phyloP scores from a whole-genome alignment of 169 alveolate species.

The Plasmodium fragile region DNA sequence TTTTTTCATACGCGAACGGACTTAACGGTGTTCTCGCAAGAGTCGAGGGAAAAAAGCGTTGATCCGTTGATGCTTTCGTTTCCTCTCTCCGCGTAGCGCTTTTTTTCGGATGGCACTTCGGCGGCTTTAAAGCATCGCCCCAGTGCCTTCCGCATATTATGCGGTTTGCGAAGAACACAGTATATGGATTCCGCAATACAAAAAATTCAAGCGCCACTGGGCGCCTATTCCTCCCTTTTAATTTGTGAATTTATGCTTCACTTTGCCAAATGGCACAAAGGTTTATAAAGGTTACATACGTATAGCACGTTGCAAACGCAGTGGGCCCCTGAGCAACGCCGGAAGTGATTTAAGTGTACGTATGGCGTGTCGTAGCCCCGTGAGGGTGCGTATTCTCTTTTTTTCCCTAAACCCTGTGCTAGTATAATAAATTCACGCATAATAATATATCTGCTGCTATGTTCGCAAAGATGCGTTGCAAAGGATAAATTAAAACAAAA shows the following conservation, averaged over 20 bases:
- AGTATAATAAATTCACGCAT: neutral
- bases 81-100: neutral
- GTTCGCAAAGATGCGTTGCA: neutral
- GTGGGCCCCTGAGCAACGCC: neutral
- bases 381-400: neutral
- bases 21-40: neutral
- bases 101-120: neutral
- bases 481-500: neutral
- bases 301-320: neutral
- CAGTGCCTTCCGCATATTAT: neutral
- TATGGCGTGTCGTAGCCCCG: slow-evolving; percentile 4
- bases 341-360: slow-evolving; percentile 11
- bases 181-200: neutral
- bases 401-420: neutral
- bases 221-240: neutral
- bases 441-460: neutral
- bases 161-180: neutral
- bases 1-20: neutral
- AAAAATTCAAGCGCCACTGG: neutral
- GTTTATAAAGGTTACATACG: neutral
- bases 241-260: neutral
- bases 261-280: neutral
- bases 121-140: neutral
- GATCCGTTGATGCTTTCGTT: neutral
- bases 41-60: neutral